A percentile compares a stretch with the other conserved stretches of the same genome.
phyloP scores from a whole-genome alignment of 2,329 filamentous ascomycete genomes.

The Fusarium acutatum region DNA sequence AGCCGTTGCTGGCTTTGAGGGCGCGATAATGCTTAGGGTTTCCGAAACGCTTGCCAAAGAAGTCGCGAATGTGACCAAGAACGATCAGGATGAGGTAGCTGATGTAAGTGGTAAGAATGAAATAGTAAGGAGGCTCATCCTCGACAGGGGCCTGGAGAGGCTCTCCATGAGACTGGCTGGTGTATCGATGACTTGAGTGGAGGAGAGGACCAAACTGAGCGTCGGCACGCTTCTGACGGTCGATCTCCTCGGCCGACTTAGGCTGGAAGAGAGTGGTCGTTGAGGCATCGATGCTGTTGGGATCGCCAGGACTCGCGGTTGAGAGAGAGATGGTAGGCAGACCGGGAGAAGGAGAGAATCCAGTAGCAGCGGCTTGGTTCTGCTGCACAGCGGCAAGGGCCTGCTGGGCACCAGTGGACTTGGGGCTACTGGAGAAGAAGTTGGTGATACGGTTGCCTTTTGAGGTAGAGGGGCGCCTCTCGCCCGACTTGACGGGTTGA shows the following conservation, averaged over 20 bases:
- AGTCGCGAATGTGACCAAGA: constrained; percentile 94
- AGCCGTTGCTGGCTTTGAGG: constrained; percentile 84
- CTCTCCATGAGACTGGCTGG: constrained; percentile 85
- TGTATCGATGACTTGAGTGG: constrained; percentile 84
- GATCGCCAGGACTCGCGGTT: constrained; percentile 80
- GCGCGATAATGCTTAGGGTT: constrained; percentile 83
- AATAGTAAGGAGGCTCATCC: constrained; percentile 97
- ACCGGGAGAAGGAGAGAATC: constrained; percentile 77
- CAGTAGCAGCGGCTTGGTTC: constrained; percentile 58
- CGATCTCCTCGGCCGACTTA: constrained; percentile 82
- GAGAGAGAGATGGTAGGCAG: constrained; percentile 93
- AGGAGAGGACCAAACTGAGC: constrained; percentile 91
- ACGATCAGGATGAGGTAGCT: constrained; percentile 96
- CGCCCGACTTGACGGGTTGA: constrained; percentile 58
- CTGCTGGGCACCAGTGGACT: constrained; percentile 74
- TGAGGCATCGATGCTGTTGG: constrained; percentile 74
- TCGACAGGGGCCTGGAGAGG: constrained; percentile 85
- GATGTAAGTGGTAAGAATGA: constrained; percentile 96
- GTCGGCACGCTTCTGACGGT: constrained; percentile 78
- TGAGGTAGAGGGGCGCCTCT: constrained; percentile 68
- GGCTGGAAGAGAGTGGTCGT: constrained; percentile 87
- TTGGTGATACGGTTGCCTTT: constrained; percentile 82
- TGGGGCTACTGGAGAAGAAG: constrained; percentile 84
- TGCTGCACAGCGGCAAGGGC: constrained; percentile 74
- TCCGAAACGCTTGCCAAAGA: constrained; percentile 96